Base-by-base conservation (phyloP, 192 early-diverging fungal species). In the Podila verticillata region DNA sequence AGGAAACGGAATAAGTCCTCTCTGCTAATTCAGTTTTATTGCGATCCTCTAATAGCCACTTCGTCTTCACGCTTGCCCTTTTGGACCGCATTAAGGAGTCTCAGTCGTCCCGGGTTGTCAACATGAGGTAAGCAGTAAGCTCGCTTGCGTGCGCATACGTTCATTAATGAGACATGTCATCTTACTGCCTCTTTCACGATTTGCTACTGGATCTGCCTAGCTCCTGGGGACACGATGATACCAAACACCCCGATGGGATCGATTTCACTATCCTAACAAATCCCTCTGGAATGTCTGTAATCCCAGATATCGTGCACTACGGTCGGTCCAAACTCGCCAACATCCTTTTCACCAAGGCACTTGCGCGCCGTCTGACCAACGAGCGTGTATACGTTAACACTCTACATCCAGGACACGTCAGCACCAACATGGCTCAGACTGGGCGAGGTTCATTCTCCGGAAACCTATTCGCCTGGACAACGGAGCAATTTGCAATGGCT, bases 371-470 rank as follows among this genome's bases (percentile, higher is more conserved):
- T 31, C 57, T 74, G 5, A 57, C 68, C 28, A 70, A 68, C 15
- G 54, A 72, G 32, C 29, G 68, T 4, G 57, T 72, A 29, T 77
- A 75, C 15, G 75, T 60, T 20, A 75, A 89, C 59, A 48, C 57
- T 63, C 26, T 82, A 9, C 86, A 88, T 72, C 87, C 87, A 20
- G 87, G 85, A 20, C 47, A 71, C 56, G 85, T 87, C 56, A 61
- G 57, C 54, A 87, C 85, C n/a, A 79, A 87, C 31, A 57, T 87
- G 49, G 56, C 56, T 57, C 56, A 57, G 56, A 57, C 56, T 57
- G 56, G 56, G 24, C 56, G 56, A 57, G 56, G 56, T n/a, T 26
- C 56, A 57, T 26, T 57, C 56, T 1, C 56, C 56, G 56, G 56
- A 57, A 26, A 57, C 7, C n/a, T 57, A 24, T 57, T 57, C 22